A percentile compares a stretch with the other conserved stretches of the same genome.
Conservation (phyloP, 495 filamentous ascomycete species). For the Parathielavia hyrcaniae region DNA sequence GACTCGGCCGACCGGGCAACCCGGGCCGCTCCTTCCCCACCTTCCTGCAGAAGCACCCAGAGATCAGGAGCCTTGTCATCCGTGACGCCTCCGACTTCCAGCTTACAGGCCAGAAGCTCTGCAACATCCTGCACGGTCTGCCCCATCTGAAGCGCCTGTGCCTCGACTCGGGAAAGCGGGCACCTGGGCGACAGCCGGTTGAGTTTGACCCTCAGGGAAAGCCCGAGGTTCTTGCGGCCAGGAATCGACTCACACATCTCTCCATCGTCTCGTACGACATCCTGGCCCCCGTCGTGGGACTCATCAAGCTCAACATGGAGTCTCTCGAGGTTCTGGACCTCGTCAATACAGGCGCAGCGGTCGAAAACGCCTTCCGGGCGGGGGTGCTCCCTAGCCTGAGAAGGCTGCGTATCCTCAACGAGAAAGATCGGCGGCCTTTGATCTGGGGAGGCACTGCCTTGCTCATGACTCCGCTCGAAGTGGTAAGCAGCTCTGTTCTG, state of each 20-base stretch:
- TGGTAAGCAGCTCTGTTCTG: background rate
- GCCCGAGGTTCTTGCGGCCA: background rate
- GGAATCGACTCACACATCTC: slow-evolving; percentile 1
- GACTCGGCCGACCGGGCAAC: slow-evolving; percentile 15
- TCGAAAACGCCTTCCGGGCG: background rate
- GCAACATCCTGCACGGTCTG: slow-evolving; percentile 8
- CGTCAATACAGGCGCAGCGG: background rate
- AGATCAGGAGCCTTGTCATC: slow-evolving; percentile 17
- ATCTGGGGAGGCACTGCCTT: background rate
- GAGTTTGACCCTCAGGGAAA: background rate
- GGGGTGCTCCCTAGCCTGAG: background rate
- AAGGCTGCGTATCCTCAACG: slow-evolving; percentile 3
- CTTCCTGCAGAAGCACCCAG: slow-evolving; percentile 19
- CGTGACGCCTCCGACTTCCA: slow-evolving; percentile 14
- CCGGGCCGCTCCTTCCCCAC: slow-evolving; percentile 11
- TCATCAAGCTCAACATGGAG: background rate
- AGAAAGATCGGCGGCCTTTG: background rate
- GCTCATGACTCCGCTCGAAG: background rate
- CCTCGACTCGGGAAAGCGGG: slow-evolving; percentile 1
- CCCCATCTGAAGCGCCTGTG: slow-evolving; percentile 17
- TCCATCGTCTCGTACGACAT: background rate
- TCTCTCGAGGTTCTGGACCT: slow-evolving; percentile 15
- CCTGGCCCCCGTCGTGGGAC: background rate
- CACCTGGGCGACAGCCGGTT: too few species aligned
- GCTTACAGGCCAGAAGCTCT: slow-evolving; percentile 10